A percentile compares a stretch with the other conserved stretches of the same genome.
Conservation (phyloP, 2,329 filamentous ascomycete genomes). For the Epichloe hybrida region DNA sequence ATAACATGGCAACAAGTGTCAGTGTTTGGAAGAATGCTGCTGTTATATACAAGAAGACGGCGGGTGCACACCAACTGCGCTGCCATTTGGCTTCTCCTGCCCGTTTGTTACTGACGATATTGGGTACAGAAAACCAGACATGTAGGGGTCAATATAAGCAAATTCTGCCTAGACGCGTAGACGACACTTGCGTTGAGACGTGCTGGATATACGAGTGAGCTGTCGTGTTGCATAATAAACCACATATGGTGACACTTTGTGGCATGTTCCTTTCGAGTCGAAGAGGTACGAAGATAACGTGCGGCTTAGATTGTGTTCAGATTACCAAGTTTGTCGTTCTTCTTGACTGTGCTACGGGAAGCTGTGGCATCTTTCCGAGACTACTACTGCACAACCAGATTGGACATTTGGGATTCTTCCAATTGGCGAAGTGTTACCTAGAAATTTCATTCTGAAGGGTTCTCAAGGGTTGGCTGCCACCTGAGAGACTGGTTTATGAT, state of each 20-base stretch:
- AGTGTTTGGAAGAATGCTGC: neutral
- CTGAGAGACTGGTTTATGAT: no score
- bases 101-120: neutral
- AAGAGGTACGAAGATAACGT: no score
- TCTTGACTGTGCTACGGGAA: no score
- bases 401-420: no score
- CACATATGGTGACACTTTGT: neutral
- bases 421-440: no score
- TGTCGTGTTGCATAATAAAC: neutral
- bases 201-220: neutral
- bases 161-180: neutral
- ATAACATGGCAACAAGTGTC: neutral
- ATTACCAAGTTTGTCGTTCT: no score
- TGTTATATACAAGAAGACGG: neutral
- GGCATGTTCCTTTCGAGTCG: no score
- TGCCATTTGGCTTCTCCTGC: neutral
- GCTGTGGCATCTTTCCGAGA: no score
- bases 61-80: neutral
- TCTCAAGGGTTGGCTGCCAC: no score
- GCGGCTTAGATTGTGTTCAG: no score
- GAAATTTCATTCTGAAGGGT: no score
- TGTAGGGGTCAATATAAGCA: neutral
- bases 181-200: neutral
- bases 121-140: slow-evolving; percentile 2
- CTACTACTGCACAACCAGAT: no score